A percentile compares a stretch with the other conserved stretches of the same genome.
These are phyloP conservation scores for Xylaria sp. DNA, from an alignment of 495 filamentous ascomycete species.

Conservation along the genomic window DNA sequence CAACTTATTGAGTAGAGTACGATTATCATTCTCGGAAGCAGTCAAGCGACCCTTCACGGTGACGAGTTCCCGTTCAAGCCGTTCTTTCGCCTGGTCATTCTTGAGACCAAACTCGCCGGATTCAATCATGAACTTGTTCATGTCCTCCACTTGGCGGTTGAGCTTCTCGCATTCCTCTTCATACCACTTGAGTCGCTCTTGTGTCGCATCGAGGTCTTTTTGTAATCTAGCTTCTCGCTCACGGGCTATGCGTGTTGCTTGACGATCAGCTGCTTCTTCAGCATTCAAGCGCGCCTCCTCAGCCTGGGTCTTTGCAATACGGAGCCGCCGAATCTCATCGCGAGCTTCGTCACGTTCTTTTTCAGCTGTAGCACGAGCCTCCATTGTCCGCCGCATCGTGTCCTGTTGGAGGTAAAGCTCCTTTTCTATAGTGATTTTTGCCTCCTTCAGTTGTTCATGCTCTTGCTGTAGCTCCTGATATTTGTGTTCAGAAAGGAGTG, in stretches of 20 bases:
- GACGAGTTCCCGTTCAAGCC: conserved; percentile 88
- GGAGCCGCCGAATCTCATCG: conserved; percentile 79
- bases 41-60: conserved; percentile 89
- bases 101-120: conserved; percentile 85
- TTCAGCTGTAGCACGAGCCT: conserved; percentile 78
- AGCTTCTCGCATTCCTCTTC: conserved; percentile 79
- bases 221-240: conserved; percentile 81
- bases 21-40: conserved; percentile 97
- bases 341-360: conserved; percentile 89
- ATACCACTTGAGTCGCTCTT: conserved; percentile 72
- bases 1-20: conserved; percentile 92
- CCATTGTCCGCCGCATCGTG: conserved; percentile 84
- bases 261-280: conserved; percentile 80
- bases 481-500: conserved; percentile 89
- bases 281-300: conserved; percentile 86
- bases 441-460: conserved; percentile 85
- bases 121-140: conserved; percentile 83
- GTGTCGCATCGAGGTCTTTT: conserved; percentile 77
- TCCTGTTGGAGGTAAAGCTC: conserved; percentile 99
- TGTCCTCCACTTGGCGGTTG: conserved; percentile 75
- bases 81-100: conserved; percentile 92
- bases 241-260: conserved; percentile 75
- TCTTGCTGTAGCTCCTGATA: conserved; percentile 81
- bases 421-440: conserved; percentile 97
- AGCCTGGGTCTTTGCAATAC: conserved; percentile 79